These are phyloP conservation scores for Platanthera guangdongensis DNA, from an alignment of 106 monocot genomes.

Conservation along the genomic window DNA sequence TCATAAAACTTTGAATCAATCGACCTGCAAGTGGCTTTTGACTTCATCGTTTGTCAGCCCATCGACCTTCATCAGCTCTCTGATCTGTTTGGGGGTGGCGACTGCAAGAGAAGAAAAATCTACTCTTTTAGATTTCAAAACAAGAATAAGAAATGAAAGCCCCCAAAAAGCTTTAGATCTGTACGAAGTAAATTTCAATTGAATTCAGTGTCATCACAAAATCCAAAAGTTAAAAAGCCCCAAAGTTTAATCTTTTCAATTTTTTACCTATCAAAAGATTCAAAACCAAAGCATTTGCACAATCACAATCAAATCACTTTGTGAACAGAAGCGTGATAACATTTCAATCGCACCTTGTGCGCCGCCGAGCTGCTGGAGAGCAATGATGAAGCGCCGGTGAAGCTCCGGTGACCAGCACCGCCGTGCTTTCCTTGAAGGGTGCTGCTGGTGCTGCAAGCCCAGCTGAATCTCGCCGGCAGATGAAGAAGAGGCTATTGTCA, in stretches of 20 bases:
- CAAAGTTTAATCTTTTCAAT: not conserved
- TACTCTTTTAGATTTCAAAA: not conserved
- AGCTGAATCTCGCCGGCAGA: not conserved
- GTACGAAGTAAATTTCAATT: not conserved
- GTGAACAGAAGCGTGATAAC: not conserved
- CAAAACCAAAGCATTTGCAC: not conserved
- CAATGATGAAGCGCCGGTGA: constrained; percentile 70
- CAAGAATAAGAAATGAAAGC: not conserved
- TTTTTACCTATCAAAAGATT: not conserved
- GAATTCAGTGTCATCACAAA: not conserved
- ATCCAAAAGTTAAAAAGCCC: not conserved
- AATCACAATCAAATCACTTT: not conserved
- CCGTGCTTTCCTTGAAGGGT: constrained; percentile 57
- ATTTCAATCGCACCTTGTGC: constrained; percentile 50
- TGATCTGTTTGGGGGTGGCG: constrained; percentile 94
- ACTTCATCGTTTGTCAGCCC: constrained; percentile 98
- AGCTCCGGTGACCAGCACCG: constrained; percentile 98
- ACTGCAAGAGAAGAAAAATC: constrained; percentile 27
- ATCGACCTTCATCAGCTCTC: constrained; percentile 97
- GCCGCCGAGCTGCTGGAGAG: constrained; percentile 82
- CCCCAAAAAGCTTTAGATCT: not conserved
- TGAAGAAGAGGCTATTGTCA: constrained; percentile 3
- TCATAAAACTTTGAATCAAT: not conserved
- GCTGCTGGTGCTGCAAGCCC: constrained; percentile 13
- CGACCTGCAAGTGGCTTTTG: constrained; percentile 91